phyloP scores from a whole-genome alignment of 108 stramenopile genomes.

The Seminavis robusta region DNA sequence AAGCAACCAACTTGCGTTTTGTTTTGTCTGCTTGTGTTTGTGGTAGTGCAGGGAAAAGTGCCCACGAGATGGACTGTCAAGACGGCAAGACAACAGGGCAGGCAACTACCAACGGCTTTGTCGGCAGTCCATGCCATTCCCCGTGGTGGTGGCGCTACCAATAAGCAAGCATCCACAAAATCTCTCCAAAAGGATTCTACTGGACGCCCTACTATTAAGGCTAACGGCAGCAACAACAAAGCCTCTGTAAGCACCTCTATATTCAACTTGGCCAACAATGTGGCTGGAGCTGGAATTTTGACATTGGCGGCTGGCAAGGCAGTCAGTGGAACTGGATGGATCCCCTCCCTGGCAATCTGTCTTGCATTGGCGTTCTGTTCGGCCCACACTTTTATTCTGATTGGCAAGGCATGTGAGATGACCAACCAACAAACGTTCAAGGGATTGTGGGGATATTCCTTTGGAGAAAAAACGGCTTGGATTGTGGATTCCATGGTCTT shows the following conservation, averaged over 20 bases:
- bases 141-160: too few species aligned
- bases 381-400: conserved; percentile 25
- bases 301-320: conserved; percentile 38
- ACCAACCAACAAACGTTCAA: conserved; percentile 30
- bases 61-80: too few species aligned
- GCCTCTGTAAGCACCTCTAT: conserved; percentile 24
- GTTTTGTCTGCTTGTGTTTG: too few species aligned
- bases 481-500: conserved; percentile 33
- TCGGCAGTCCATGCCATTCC: too few species aligned
- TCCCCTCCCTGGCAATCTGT: conserved; percentile 27
- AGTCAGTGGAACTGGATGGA: conserved; percentile 30
- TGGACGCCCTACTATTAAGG: too few species aligned
- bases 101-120: too few species aligned
- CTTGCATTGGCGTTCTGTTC: conserved; percentile 7
- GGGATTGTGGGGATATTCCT: conserved; percentile 28
- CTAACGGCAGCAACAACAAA: conserved; percentile 1
- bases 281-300: conserved; percentile 46
- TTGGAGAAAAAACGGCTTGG: conserved; percentile 26
- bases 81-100: too few species aligned
- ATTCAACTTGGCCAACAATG: conserved; percentile 51
- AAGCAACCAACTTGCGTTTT: too few species aligned
- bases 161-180: too few species aligned
- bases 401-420: conserved; percentile 32
- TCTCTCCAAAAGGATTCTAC: too few species aligned
- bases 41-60: too few species aligned